phyloP scores from a whole-genome alignment of 805 yeast species.

The Saccharomycopsis javanensis region DNA sequence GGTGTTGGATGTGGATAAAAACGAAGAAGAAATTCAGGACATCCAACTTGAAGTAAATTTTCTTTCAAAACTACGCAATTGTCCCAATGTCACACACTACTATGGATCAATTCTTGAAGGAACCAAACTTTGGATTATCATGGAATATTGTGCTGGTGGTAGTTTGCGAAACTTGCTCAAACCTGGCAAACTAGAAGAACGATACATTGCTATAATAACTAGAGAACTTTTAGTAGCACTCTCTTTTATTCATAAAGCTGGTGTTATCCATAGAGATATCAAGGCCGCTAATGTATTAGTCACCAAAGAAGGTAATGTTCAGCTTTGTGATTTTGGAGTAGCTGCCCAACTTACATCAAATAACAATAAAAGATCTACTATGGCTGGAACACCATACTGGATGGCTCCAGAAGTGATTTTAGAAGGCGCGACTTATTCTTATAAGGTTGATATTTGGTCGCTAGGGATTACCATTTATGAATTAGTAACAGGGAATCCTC shows the following conservation, averaged over 20 bases:
- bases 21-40: constrained; percentile 88
- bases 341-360: constrained; percentile 84
- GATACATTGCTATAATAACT: constrained; percentile 70
- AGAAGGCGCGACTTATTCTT: constrained; percentile 81
- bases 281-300: constrained; percentile 94
- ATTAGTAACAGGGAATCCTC: constrained; percentile 95
- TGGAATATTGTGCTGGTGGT: constrained; percentile 98
- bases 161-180: constrained; percentile 74
- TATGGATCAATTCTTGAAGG: constrained; percentile 82
- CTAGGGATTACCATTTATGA: constrained; percentile 90
- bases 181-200: constrained; percentile 84
- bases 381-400: constrained; percentile 97
- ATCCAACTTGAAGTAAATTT: constrained; percentile 90
- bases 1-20: constrained; percentile 83
- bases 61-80: constrained; percentile 67
- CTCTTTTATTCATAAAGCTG: constrained; percentile 72
- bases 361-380: constrained; percentile 74
- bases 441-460: constrained; percentile 96
- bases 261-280: constrained; percentile 91
- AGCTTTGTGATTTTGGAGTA: constrained; percentile 95
- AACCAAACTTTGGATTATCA: constrained; percentile 91
- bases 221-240: constrained; percentile 76
- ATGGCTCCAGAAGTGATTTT: constrained; percentile 98
- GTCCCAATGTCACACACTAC: constrained; percentile 89
- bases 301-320: constrained; percentile 80